Evolutionary conservation across 2,329 filamentous ascomycete species (phyloP).

Genomic region (Neofusicoccum parvum): DNA sequence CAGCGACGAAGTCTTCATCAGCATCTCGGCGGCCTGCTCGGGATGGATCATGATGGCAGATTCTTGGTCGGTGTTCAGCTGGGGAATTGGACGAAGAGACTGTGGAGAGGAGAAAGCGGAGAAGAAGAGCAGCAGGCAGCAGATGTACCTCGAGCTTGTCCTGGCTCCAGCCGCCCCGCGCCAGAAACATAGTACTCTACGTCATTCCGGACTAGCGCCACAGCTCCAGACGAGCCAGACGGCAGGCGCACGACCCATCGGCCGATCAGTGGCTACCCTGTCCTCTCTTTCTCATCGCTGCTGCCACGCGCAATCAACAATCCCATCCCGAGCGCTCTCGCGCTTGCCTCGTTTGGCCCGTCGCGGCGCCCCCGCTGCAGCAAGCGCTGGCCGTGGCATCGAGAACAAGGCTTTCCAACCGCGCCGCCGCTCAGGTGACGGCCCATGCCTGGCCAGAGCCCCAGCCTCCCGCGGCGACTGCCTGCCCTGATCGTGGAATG

Average conservation of each 20-base stretch:
- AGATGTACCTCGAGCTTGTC: conserved; percentile 4
- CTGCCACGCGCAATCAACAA: conserved; percentile 3
- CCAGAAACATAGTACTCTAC: conserved; percentile 3
- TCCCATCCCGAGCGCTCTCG: background rate
- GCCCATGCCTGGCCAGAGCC: background rate
- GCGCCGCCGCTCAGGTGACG: background rate
- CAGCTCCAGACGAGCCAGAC: background rate
- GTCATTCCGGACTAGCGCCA: background rate
- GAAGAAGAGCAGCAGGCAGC: background rate
- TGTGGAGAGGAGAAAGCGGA: conserved; percentile 11
- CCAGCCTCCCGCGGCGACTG: background rate
- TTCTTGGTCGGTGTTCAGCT: background rate
- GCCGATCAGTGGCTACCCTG: background rate
- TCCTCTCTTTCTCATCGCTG: conserved; percentile 1
- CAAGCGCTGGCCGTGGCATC: background rate
- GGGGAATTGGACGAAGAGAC: background rate
- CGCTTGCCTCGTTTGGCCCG: background rate
- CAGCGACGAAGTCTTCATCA: conserved; percentile 16
- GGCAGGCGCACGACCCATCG: background rate
- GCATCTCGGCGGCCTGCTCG: conserved; percentile 21
- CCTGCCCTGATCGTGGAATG: conserved; percentile 7
- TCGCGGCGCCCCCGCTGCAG: background rate
- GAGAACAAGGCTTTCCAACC: background rate
- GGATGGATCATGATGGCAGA: conserved; percentile 20
- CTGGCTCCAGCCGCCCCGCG: conserved; percentile 8